Percentiles rank a stretch among this genome's conserved stretches.
Conservation (phyloP, 75 land plant genomes). For the Selaginella moellendorffii region DNA sequence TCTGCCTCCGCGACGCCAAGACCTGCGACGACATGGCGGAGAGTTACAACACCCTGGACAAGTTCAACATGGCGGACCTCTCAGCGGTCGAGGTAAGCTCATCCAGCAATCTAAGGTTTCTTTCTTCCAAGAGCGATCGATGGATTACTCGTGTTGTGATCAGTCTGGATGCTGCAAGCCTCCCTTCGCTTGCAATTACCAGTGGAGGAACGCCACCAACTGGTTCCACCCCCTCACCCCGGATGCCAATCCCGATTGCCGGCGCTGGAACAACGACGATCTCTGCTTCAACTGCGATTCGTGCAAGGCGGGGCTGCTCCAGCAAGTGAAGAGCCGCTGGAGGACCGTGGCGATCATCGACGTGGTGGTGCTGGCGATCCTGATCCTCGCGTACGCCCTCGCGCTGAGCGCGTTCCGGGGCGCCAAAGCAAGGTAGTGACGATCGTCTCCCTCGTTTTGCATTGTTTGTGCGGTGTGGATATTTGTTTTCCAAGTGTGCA, state of each 20-base stretch:
- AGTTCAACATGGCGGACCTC: slow-evolving; percentile 28
- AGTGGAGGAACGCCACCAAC: slow-evolving; percentile 2
- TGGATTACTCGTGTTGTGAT: neutral
- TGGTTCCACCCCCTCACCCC: neutral
- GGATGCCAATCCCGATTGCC: slow-evolving; percentile 42
- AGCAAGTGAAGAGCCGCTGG: neutral
- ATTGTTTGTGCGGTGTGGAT: no score
- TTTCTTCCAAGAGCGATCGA: neutral
- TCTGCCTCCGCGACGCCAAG: slow-evolving; percentile 38
- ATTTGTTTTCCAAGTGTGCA: no score
- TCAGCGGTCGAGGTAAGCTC: slow-evolving; percentile 51
- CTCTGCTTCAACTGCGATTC: neutral
- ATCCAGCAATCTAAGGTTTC: no score
- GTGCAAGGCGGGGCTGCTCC: neutral
- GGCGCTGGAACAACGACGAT: slow-evolving; percentile 39
- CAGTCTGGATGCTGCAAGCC: slow-evolving; percentile 81
- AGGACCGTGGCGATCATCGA: neutral
- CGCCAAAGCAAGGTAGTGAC: no score
- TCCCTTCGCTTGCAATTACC: slow-evolving; percentile 42
- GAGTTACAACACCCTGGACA: slow-evolving; percentile 36
- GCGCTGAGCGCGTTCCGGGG: neutral
- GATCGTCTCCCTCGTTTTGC: no score
- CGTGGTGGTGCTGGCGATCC: neutral
- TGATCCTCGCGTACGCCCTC: neutral
- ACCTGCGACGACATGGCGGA: slow-evolving; percentile 31